phyloP scores from a whole-genome alignment of 1,284 basidiomycete genomes.

The Sporisorium sorghi region DNA sequence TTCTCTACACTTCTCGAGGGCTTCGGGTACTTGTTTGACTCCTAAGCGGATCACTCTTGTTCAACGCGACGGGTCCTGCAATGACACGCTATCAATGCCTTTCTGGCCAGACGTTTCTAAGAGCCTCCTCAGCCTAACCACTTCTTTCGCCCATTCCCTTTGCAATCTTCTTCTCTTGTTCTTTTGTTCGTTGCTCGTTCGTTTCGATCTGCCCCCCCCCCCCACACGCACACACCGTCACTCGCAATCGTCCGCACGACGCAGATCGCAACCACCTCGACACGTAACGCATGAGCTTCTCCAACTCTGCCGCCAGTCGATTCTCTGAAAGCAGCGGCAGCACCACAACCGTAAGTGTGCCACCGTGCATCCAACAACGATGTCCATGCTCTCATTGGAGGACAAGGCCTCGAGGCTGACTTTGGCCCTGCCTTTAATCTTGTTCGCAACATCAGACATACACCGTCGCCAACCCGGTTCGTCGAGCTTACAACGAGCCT shows the following conservation, averaged over 20 bases:
- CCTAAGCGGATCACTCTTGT: constrained; percentile 3
- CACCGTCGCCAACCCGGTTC: constrained; percentile 28
- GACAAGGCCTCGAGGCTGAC: constrained; percentile 7
- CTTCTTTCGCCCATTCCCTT: not conserved
- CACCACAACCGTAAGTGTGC: constrained; percentile 36
- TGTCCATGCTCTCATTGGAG: not conserved
- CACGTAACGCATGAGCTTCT: constrained; percentile 36
- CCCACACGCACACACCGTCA: not conserved
- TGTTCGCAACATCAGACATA: constrained; percentile 21
- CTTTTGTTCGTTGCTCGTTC: not conserved
- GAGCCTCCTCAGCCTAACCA: constrained; percentile 32
- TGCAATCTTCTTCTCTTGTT: constrained; percentile 3
- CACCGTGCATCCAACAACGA: too few relatives aligned
- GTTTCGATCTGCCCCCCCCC: not conserved
- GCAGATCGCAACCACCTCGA: constrained; percentile 5
- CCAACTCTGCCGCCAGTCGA: constrained; percentile 26
- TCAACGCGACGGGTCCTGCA: constrained; percentile 7
- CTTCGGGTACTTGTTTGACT: not conserved
- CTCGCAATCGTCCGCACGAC: not conserved
- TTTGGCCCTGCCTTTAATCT: not conserved
- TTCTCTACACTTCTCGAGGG: too few relatives aligned
- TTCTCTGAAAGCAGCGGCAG: constrained; percentile 36
- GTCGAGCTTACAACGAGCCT: constrained; percentile 36
- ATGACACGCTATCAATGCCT: constrained; percentile 14
- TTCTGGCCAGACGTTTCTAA: constrained; percentile 44